Base-by-base conservation (phyloP, 169 alveolate genomes). In the Cryptosporidium canis region DNA sequence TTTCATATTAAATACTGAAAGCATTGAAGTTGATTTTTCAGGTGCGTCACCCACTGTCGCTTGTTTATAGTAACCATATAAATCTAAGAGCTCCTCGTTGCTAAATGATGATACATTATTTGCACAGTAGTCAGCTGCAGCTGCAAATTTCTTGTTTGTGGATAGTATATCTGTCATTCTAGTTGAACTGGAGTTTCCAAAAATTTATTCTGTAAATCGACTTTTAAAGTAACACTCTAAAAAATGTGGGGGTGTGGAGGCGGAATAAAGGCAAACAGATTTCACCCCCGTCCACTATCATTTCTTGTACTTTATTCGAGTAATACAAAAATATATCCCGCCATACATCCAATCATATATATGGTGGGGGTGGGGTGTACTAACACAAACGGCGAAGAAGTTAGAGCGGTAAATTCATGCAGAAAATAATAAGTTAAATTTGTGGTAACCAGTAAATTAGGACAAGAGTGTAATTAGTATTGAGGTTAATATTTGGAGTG, bases 11-110 rank as follows among this genome's bases (percentile, higher is more conserved):
- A 95, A 90, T 85, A 92, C 90, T 68, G 96, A 95, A 39, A 96
- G 96, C 47, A 92, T 91, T 3, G 90, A 91, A 7, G 91, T 92
- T 61, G 77, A 58, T 16, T 58, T 55, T 12, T 55, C 61, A 7
- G 91, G 93, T 83, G 90, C 67, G 77, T 95, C 96, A 35, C 97
- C 97, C 16, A 93, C 92, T 14, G 95, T 93, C 1, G 94, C 96
- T 92, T 95, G 95, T 45, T 93, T 94, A 82, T 90, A 94, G 37
- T 85, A 84, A 18, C 93, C 96, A 84, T 95, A 95, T 29, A 95
- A 53, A 53, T 90, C 83, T 35, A 94, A 87, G 35, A 90, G 83
- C 31, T 91, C 90, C 37, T 94, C 95, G 53, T 92, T 92, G 16
- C 93, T 70, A 47, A 92, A 77, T 29, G 61, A 14, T 18, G 71